Base-by-base conservation (phyloP, 192 early-diverging fungal genomes). In the Backusella luteola region DNA sequence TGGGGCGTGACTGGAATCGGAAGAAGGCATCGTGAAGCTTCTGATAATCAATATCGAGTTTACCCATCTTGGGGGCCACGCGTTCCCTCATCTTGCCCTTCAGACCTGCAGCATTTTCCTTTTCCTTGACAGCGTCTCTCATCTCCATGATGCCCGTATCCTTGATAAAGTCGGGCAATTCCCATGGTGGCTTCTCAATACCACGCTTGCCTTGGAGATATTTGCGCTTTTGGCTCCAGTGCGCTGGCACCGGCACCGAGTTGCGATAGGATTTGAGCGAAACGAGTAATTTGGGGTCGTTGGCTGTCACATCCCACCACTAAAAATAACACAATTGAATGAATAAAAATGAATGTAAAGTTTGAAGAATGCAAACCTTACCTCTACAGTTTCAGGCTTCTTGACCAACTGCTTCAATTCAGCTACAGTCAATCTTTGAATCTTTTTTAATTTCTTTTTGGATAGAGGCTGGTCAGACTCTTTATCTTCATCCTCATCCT, bases 11-110 rank as follows among this genome's bases (percentile, higher is more conserved):
- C 80, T 99, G 98, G 83, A 93, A 97, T 73, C 93, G 84, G 87
- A 98, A 99, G 78, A 99, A 99, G 1, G 98, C 98, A 81, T 97
- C 97, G 75, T 98, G 96, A 44, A 99, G 85, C 72, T 97, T 97
- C 77, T 98, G 95, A 78, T 99, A 99, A 79, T 99, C 98, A 79
- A 99, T 92, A 59, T 96, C 96, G 35, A 98, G 84, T 81, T 94
- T 95, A 73, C 96, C 96, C 95, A 99, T 97, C 82, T 97, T 98
- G 21, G 98, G 96, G 71, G 94, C 93, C 12, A 92, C 86, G 21
- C 94, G 83, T 75, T 97, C 96, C 36, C 96, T 88, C 11, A 92
- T 95, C 79, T 94, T 96, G 17, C 89, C 84, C 81, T 97, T 97
- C 11, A 95, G 84, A 42, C 88, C 91, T 42, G 87, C 81, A 0